Conservation (phyloP, 1,284 basidiomycete species). For the Austroboletus novae-zelandiae region DNA sequence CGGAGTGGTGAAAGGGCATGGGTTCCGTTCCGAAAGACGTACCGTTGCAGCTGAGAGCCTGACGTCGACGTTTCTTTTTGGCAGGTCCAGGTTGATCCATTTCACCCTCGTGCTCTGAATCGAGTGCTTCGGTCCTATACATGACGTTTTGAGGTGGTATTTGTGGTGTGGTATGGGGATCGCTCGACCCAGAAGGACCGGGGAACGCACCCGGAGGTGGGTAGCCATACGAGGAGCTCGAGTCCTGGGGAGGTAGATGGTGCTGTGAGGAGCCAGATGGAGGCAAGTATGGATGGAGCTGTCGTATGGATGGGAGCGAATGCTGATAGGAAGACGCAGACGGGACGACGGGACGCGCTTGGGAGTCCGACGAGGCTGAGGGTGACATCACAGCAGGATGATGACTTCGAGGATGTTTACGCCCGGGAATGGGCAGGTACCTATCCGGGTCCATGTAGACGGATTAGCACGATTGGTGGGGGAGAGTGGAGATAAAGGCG, state of each 20-base stretch:
- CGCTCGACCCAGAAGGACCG: constrained; percentile 27
- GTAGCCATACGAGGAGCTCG: constrained; percentile 25
- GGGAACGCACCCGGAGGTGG: constrained; percentile 21
- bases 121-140: constrained; percentile 36
- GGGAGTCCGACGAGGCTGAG: constrained; percentile 18
- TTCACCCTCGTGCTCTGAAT: constrained; percentile 50
- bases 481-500: constrained; percentile 15
- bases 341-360: constrained; percentile 24
- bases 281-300: constrained; percentile 60
- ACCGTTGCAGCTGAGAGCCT: constrained; percentile 78
- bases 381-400: constrained; percentile 21
- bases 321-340: constrained; percentile 27
- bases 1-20: too few relatives aligned
- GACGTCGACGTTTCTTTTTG: constrained; percentile 73
- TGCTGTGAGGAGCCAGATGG: constrained; percentile 32
- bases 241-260: constrained; percentile 20
- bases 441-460: constrained; percentile 32
- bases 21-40: constrained; percentile 26
- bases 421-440: constrained; percentile 32
- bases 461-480: constrained; percentile 14
- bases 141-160: constrained; percentile 23
- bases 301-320: constrained; percentile 62
- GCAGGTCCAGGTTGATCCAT: constrained; percentile 51
- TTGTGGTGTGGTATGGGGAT: constrained; percentile 25
- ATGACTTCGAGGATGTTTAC: constrained; percentile 23